Base-by-base conservation (phyloP, 208 protist species). In the Naegleria fowleri region DNA sequence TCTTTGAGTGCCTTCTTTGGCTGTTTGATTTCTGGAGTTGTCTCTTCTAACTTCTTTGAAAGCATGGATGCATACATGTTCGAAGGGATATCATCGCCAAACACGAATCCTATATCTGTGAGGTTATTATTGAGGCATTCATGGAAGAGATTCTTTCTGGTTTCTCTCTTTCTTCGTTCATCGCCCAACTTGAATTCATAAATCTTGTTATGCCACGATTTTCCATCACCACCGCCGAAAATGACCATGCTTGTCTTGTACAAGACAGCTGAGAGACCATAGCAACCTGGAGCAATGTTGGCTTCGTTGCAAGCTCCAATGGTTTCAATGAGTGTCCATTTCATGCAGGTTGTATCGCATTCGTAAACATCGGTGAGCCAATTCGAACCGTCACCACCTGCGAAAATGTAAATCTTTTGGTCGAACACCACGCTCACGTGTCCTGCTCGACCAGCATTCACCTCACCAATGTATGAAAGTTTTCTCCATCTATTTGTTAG, bases 141-240 rank as follows among this genome's bases (percentile, higher is more conserved):
- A 29, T 79, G 19, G 29, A 79, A 79, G 29, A 79, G 16, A 19
- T 79, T 79, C 9, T 19, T 36, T 29, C 38, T 88, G 6, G 85
- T 88, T 51, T 88, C 39, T 29, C 85, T 36, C n/a, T 88, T 25
- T 58, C 85, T 88, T 22, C 38, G 51, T 9, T 88, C n/a, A 67
- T 89, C 86, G 29, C 86, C 86, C 5, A 89, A 4, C 25, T 89
- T 89, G 29, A 48, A 89, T 55, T 39, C 48, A 29, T 89, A 89
- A 67, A 89, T 67, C 16, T 33, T 41, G 67, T 89, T 67, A 9
- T 89, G 41, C 86, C 86, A 89, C 5, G 5, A 33, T 29, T 67
- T 67, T 11, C 86, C 86, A 89, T 89, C 86, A 41, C 86, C 86
- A 39, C 86, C 86, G 0, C 86, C 86, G 39, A 89, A 89, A 11